Evolutionary conservation across 768 basidiomycete species (phyloP).

Genomic region (Pholiota molesta): DNA sequence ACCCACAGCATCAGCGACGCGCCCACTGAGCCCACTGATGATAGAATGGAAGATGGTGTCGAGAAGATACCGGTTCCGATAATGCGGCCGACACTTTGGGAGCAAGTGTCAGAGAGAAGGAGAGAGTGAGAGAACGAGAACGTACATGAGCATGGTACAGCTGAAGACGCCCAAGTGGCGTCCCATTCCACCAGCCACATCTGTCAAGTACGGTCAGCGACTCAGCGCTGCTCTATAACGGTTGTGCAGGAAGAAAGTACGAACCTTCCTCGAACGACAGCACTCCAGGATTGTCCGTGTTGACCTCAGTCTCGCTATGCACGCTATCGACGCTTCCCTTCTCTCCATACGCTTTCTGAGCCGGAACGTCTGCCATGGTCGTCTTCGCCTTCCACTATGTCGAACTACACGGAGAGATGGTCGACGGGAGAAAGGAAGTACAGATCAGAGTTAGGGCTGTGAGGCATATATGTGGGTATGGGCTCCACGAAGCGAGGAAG

Average conservation of each 20-base stretch:
- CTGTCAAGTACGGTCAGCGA: conserved; percentile 25
- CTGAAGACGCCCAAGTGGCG: conserved; percentile 59
- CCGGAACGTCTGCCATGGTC: not conserved
- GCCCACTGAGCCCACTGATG: conserved; percentile 57
- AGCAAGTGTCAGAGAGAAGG: not conserved
- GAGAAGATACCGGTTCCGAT: conserved; percentile 71
- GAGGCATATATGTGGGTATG: not conserved
- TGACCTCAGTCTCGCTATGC: not conserved
- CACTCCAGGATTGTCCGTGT: conserved; percentile 38
- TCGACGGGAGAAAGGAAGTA: not conserved
- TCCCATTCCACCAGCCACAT: conserved; percentile 57
- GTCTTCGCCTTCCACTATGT: not conserved
- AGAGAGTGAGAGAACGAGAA: not conserved
- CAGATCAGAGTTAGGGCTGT: not conserved
- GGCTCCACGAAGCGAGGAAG: not conserved
- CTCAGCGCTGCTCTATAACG: not conserved
- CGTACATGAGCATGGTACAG: conserved; percentile 57
- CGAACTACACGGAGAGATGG: not conserved
- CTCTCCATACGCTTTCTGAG: not conserved
- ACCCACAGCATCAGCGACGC: conserved; percentile 69
- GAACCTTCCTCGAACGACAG: conserved; percentile 54
- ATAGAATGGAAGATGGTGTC: conserved; percentile 61
- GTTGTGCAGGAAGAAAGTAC: not conserved
- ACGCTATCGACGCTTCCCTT: not conserved
- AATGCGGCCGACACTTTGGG: conserved; percentile 49